A percentile compares a stretch with the other conserved stretches of the same genome.
These are phyloP conservation scores for Globisporangium cederbergense DNA, from an alignment of 352 stramenopile species.

Conservation along the genomic window DNA sequence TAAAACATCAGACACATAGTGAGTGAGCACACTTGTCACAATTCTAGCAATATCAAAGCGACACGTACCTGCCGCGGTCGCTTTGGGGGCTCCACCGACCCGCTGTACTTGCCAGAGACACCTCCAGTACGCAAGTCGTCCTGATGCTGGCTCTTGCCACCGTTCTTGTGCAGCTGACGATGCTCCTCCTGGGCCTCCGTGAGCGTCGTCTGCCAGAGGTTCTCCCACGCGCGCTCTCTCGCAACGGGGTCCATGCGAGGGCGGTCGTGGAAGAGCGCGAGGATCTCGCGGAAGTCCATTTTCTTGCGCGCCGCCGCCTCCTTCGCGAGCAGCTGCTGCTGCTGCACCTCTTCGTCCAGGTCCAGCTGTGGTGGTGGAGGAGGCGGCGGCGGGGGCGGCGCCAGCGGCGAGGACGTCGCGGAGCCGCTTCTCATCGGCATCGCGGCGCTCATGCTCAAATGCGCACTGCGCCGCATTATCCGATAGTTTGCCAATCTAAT, in stretches of 20 bases:
- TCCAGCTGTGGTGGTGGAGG: constrained; percentile 31
- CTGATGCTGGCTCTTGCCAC: constrained; percentile 13
- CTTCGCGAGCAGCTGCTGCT: constrained; percentile 8
- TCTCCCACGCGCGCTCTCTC: constrained; percentile 30
- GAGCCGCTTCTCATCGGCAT: constrained; percentile 10
- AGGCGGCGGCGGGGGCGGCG: constrained; percentile 33
- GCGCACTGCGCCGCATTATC: too few relatives aligned
- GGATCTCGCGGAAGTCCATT: constrained; percentile 67
- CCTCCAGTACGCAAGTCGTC: constrained; percentile 17
- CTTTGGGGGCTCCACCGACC: constrained; percentile 37
- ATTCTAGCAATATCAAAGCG: background rate
- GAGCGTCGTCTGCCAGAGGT: constrained; percentile 48
- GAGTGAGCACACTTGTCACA: background rate
- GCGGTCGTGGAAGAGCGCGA: constrained; percentile 57
- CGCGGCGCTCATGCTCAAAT: too few relatives aligned
- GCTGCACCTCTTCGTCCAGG: constrained; percentile 25
- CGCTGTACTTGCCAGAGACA: constrained; percentile 10
- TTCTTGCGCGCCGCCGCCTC: constrained; percentile 27
- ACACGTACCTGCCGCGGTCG: constrained; percentile 46
- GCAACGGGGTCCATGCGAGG: constrained; percentile 13
- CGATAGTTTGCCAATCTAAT: too few relatives aligned
- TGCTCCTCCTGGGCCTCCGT: constrained; percentile 61
- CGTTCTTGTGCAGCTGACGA: constrained; percentile 35
- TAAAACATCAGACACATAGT: background rate
- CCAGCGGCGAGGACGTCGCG: constrained; percentile 25